Evolutionary conservation across 371 early-diverging fungal genomes (phyloP).

Genomic region (Rhizopus arrhizus): DNA sequence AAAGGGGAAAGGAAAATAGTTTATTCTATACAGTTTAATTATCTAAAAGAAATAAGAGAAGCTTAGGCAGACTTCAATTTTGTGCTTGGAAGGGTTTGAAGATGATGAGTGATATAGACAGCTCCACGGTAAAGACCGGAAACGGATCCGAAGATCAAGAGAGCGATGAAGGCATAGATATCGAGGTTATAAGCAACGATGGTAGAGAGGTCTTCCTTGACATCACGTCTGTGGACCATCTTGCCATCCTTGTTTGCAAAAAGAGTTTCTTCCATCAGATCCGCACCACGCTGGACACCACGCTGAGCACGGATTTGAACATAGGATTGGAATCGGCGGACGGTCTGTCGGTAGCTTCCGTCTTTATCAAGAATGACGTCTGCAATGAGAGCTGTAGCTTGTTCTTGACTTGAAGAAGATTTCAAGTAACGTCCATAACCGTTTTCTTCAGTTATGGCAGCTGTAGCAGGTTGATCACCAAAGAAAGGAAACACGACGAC

Average conservation of each 20-base stretch:
- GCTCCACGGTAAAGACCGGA: neutral
- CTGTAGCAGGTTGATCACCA: constrained; percentile 40
- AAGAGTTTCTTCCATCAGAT: constrained; percentile 30
- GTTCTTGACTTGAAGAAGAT: neutral
- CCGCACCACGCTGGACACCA: constrained; percentile 25
- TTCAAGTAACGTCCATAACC: neutral
- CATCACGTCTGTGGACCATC: constrained; percentile 22
- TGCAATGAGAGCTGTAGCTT: neutral
- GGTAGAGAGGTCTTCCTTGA: constrained; percentile 3
- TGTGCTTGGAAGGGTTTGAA: too few relatives aligned
- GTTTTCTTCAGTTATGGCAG: neutral
- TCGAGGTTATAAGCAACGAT: constrained; percentile 17
- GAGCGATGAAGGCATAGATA: constrained; percentile 3
- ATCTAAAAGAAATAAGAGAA: too few relatives aligned
- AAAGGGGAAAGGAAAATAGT: too few relatives aligned
- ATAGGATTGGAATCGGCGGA: constrained; percentile 19
- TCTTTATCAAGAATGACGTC: constrained; percentile 7
- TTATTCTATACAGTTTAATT: too few relatives aligned
- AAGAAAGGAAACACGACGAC: constrained; percentile 44
- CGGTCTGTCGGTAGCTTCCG: constrained; percentile 8
- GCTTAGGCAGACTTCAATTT: too few relatives aligned
- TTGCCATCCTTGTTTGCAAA: constrained; percentile 23
- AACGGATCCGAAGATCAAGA: neutral
- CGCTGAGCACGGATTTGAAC: constrained; percentile 24
- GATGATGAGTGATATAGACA: too few relatives aligned